Base-by-base conservation (phyloP, 768 basidiomycete species). In the Panellus pusillus region DNA sequence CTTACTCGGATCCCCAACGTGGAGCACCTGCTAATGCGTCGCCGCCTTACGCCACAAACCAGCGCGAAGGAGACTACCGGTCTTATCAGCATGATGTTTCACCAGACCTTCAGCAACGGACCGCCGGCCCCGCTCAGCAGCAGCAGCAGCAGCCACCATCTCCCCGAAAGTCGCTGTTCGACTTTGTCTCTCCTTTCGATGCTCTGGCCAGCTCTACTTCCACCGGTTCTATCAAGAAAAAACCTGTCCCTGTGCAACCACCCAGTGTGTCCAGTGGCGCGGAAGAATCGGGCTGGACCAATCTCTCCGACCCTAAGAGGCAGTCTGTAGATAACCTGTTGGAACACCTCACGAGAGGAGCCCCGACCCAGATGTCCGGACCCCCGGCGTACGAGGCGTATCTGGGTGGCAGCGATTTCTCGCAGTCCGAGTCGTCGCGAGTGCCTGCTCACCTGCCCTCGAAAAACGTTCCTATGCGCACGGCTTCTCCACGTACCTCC, bases 121-220 rank as follows among this genome's bases (percentile, higher is more conserved):
- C 74, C 47, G 64, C 62, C 8, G 63, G 67, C 35, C 64, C 62
- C 27, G 55, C 63, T 44, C 66, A 62, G 28, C 70, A 67, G 29
- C 78, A 77, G 29, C 78, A 77, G 45, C 80, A 75, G 52, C 73
- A 80, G 3, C 82, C 86, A 0, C 81, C 89, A 28, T 85, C 87
- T 38, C 80, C 86, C 19, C 86, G 84, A 62, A 86, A 87, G 68
- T 87, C 89, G 44, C 83, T 91, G 80, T 93, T 93, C 61, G 89
- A 92, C 36, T 93, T 89, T 56, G 78, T 87, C 45, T 91, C 89
- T 44, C 86, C 91, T 2, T 92, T 93, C 61, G 91, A 93, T 61
- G 90, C 88, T 20, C 78, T 93, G 42, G 77, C 70, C n/a, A 59
- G 82, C 8, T 71, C 77, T n/a, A 65, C 79, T 14, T 35, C 32